Evolutionary conservation across 352 stramenopile species (phyloP).

Genomic region (Phytophthora sp.): DNA sequence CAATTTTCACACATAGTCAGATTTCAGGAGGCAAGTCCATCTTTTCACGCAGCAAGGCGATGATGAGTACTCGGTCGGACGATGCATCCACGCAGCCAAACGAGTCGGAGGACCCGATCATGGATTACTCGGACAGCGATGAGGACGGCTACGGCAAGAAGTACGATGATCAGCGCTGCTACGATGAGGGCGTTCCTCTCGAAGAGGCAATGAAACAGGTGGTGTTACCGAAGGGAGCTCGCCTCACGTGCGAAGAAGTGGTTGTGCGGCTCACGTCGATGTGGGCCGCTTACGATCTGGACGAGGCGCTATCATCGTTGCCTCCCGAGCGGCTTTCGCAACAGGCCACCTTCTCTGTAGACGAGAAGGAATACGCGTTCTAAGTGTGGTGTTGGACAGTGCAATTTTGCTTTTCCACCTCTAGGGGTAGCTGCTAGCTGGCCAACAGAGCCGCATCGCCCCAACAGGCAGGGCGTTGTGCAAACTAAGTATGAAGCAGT

Average conservation of each 20-base stretch:
- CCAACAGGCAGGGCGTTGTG: slow-evolving; percentile 28
- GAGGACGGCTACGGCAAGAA: slow-evolving; percentile 49
- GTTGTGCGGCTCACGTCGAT: slow-evolving; percentile 77
- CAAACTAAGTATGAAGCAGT: slow-evolving; percentile 50
- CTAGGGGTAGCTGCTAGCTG: slow-evolving; percentile 29
- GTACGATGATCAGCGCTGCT: slow-evolving; percentile 69
- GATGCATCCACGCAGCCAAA: slow-evolving; percentile 55
- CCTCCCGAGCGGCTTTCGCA: slow-evolving; percentile 54
- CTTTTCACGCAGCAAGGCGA: slow-evolving; percentile 37
- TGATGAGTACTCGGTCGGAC: slow-evolving; percentile 42
- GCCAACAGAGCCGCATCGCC: slow-evolving; percentile 24
- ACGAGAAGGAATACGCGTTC: slow-evolving; percentile 50
- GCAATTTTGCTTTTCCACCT: slow-evolving; percentile 37
- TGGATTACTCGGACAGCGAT: slow-evolving; percentile 47
- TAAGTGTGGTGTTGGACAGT: slow-evolving; percentile 24
- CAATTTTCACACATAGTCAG: slow-evolving; percentile 47
- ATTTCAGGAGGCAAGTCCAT: slow-evolving; percentile 36
- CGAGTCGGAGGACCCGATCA: slow-evolving; percentile 58
- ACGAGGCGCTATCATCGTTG: slow-evolving; percentile 59
- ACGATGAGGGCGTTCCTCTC: slow-evolving; percentile 68
- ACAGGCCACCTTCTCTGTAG: slow-evolving; percentile 46
- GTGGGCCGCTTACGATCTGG: slow-evolving; percentile 77
- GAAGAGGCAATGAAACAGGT: slow-evolving; percentile 84
- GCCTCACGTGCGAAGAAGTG: slow-evolving; percentile 77
- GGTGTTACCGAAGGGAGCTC: slow-evolving; percentile 57